These are phyloP conservation scores for Piper longum DNA, from an alignment of 164 flowering plant genomes.

Conservation along the genomic window DNA sequence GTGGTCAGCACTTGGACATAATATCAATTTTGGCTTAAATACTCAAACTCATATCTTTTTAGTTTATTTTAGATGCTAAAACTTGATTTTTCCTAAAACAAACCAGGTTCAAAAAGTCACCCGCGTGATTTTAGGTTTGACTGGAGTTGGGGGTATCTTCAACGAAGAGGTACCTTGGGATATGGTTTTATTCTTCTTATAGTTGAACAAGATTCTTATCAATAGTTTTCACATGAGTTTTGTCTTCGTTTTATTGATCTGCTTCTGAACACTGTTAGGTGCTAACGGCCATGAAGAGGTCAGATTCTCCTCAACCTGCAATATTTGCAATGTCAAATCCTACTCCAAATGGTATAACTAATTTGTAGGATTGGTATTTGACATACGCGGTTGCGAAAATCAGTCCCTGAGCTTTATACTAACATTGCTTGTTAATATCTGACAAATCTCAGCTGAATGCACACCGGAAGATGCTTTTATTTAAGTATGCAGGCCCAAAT, in stretches of 20 bases:
- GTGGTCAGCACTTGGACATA: constrained; percentile 42
- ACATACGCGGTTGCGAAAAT: background rate
- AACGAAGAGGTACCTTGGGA: constrained; percentile 46
- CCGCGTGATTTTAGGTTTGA: constrained; percentile 85
- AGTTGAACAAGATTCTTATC: background rate
- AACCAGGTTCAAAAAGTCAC: constrained; percentile 75
- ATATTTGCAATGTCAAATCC: constrained; percentile 99
- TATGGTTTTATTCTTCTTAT: background rate
- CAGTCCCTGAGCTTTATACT: no score
- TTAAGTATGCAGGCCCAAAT: constrained; percentile 75
- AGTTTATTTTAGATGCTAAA: background rate
- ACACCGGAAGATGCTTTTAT: constrained; percentile 78
- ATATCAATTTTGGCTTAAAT: background rate
- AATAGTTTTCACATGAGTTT: background rate
- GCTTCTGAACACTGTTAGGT: constrained; percentile 32
- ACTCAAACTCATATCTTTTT: background rate
- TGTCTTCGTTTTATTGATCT: background rate
- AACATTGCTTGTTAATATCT: no score
- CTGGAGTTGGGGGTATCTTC: constrained; percentile 93
- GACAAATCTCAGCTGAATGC: constrained; percentile 66
- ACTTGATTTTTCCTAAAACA: background rate
- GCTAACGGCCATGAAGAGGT: constrained; percentile 80
- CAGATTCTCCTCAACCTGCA: constrained; percentile 82
- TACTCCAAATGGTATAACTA: constrained; percentile 62
- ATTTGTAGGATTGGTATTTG: background rate